Percentiles rank a stretch among this genome's conserved stretches.
These are phyloP conservation scores for Ogataea pignaliae DNA, from an alignment of 805 yeast genomes.

Conservation along the genomic window DNA sequence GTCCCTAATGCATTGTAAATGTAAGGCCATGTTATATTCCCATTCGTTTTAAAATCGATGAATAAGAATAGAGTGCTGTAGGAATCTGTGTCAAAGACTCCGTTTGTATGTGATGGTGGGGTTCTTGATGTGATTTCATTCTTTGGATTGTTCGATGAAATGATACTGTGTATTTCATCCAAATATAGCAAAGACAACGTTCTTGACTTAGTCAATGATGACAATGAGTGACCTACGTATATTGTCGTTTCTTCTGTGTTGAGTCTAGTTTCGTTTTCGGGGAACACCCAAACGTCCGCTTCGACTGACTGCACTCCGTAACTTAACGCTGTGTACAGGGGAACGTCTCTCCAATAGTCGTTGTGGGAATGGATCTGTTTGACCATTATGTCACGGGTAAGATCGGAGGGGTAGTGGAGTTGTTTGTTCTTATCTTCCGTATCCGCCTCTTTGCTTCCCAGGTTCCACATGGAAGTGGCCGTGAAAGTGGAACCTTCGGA, in stretches of 20 bases:
- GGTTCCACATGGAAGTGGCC: no score
- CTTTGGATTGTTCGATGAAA: constrained; percentile 41
- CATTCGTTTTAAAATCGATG: constrained; percentile 58
- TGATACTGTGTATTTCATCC: constrained; percentile 41
- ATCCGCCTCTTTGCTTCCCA: no score
- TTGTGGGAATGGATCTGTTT: constrained; percentile 49
- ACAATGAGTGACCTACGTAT: constrained; percentile 58
- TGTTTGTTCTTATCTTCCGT: not conserved
- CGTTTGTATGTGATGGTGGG: constrained; percentile 8
- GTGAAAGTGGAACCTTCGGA: not conserved
- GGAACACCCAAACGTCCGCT: constrained; percentile 48
- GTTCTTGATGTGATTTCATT: constrained; percentile 12
- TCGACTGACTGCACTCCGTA: constrained; percentile 45
- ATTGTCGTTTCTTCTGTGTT: constrained; percentile 17
- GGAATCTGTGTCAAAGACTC: constrained; percentile 36
- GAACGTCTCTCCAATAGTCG: constrained; percentile 48
- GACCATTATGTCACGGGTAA: constrained; percentile 35
- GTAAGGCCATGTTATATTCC: constrained; percentile 42
- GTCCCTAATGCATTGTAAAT: constrained; percentile 41
- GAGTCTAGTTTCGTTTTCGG: constrained; percentile 28
- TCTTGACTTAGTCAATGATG: constrained; percentile 37
- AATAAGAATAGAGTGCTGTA: constrained; percentile 50
- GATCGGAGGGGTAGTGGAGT: constrained; percentile 21
- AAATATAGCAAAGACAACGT: constrained; percentile 49
- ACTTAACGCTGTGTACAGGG: constrained; percentile 42